Conservation (phyloP, 805 yeast genomes). For the Yarrowia porcina region DNA sequence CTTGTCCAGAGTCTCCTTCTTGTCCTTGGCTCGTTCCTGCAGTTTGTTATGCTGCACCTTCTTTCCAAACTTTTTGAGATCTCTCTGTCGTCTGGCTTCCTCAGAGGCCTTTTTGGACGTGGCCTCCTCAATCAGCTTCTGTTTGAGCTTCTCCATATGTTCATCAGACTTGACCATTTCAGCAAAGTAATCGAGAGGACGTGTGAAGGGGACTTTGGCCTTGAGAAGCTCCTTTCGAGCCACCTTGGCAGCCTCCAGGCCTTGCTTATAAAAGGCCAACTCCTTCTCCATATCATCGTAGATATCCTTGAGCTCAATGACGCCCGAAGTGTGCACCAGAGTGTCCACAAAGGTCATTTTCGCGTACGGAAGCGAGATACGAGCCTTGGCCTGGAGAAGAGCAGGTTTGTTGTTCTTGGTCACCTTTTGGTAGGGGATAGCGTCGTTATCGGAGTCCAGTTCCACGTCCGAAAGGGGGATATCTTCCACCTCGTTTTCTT, state of each 20-base stretch:
- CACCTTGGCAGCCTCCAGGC: conserved; percentile 72
- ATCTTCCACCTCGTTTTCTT: conserved; percentile 72
- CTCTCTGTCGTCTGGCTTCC: conserved; percentile 92
- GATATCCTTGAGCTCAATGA: conserved; percentile 66
- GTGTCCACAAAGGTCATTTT: conserved; percentile 70
- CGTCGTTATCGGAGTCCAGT: conserved; percentile 89
- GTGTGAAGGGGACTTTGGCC: conserved; percentile 78
- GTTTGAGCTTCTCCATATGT: conserved; percentile 92
- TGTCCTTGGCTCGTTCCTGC: conserved; percentile 90
- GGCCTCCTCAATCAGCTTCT: conserved; percentile 71
- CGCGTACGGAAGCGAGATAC: conserved; percentile 49
- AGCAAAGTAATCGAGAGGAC: conserved; percentile 96
- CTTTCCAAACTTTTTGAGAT: conserved; percentile 93
- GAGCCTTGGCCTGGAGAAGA: conserved; percentile 35
- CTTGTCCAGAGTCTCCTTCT: conserved; percentile 84
- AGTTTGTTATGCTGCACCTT: conserved; percentile 92
- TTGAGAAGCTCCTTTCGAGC: conserved; percentile 64
- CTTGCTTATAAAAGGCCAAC: conserved; percentile 91
- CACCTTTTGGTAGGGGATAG: conserved; percentile 85
- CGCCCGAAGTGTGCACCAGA: conserved; percentile 59
- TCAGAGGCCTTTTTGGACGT: conserved; percentile 75
- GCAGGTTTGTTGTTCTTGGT: conserved; percentile 90
- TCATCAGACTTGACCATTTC: conserved; percentile 98
- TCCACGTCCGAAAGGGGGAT: conserved; percentile 88
- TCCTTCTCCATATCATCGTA: conserved; percentile 96